A percentile compares a stretch with the other conserved stretches of the same genome.
Evolutionary conservation across 2,329 filamentous ascomycete genomes (phyloP).

Genomic region (Microsporum canis): DNA sequence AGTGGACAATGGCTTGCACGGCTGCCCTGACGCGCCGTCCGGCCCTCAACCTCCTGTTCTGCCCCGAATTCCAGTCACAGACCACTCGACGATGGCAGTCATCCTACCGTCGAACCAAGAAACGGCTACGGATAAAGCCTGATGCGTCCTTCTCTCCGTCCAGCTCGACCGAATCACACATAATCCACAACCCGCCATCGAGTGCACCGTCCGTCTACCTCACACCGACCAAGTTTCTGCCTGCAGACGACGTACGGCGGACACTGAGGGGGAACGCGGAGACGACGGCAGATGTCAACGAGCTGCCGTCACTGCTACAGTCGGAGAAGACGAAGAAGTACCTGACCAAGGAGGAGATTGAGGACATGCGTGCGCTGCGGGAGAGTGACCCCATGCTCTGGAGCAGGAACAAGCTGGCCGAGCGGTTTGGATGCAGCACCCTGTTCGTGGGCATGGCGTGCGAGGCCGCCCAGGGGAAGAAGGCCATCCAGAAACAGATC

Average conservation of each 20-base stretch:
- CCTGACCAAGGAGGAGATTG: slow-evolving; percentile 45
- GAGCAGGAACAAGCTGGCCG: slow-evolving; percentile 49
- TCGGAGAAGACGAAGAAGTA: slow-evolving; percentile 48
- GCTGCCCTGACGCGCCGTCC: slow-evolving; percentile 25
- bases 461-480: slow-evolving; percentile 41
- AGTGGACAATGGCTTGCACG: slow-evolving; percentile 21
- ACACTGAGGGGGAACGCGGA: slow-evolving; percentile 33
- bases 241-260: slow-evolving; percentile 45
- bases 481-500: slow-evolving; percentile 36
- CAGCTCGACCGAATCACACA: slow-evolving; percentile 35
- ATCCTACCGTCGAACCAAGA: slow-evolving; percentile 40
- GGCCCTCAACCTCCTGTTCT: slow-evolving; percentile 28
- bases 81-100: slow-evolving; percentile 37
- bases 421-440: slow-evolving; percentile 51
- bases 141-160: slow-evolving; percentile 39
- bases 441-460: slow-evolving; percentile 53
- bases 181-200: slow-evolving; percentile 57
- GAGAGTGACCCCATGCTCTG: slow-evolving; percentile 46
- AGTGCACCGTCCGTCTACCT: slow-evolving; percentile 52
- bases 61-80: slow-evolving; percentile 24
- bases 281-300: slow-evolving; percentile 15
- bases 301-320: slow-evolving; percentile 30
- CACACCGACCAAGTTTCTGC: slow-evolving; percentile 55
- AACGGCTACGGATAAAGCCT: slow-evolving; percentile 41
- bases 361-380: slow-evolving; percentile 48